A percentile compares a stretch with the other conserved stretches of the same genome.
Evolutionary conservation across 345 rosid species (phyloP).

Genomic region (Rhizophora apiculata): DNA sequence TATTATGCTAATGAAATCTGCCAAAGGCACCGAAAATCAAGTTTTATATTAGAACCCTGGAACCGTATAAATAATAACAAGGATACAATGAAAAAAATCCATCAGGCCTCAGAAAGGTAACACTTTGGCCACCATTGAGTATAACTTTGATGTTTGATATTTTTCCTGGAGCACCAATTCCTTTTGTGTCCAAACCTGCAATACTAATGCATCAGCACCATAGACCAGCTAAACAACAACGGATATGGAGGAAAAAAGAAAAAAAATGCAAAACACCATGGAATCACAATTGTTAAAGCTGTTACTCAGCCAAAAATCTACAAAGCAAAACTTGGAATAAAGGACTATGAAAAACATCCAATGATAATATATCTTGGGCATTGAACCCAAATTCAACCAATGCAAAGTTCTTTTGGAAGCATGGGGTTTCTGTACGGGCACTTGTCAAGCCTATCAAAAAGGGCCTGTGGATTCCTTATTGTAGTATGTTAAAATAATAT

Average conservation of each 20-base stretch:
- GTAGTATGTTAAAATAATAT: no score
- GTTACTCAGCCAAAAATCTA: not conserved
- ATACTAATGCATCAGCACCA: conserved; percentile 13
- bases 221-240: not conserved
- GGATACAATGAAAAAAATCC: conserved; percentile 97
- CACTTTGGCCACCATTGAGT: conserved; percentile 73
- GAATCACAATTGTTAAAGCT: not conserved
- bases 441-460: no score
- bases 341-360: not conserved
- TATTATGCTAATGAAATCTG: not conserved
- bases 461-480: no score
- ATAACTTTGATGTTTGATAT: conserved; percentile 68
- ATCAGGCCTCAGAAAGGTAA: conserved; percentile 84
- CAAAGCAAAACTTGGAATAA: not conserved
- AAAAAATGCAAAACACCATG: not conserved
- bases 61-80: conserved; percentile 19
- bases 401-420: no score
- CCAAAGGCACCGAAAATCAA: not conserved
- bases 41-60: conserved; percentile 1
- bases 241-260: not conserved
- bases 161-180: conserved; percentile 58
- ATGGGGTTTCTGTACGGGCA: no score
- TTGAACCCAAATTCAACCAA: no score
- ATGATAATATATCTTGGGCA: conserved; percentile 1
- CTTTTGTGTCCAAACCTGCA: conserved; percentile 41